Evolutionary conservation across 2,329 filamentous ascomycete genomes (phyloP).

Genomic region (Cladosporium sp.): DNA sequence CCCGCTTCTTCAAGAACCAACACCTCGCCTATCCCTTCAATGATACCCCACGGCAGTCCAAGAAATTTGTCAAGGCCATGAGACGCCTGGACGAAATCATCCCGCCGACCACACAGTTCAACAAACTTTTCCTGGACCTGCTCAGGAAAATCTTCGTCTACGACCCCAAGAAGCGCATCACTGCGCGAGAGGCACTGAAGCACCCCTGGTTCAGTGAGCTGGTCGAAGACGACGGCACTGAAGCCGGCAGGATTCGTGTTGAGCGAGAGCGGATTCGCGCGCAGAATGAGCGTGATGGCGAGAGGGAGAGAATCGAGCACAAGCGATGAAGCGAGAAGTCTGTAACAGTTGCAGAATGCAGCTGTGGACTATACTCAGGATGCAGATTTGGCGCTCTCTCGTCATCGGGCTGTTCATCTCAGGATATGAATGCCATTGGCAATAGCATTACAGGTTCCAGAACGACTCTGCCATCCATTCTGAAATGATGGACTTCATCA

Average conservation of each 20-base stretch:
- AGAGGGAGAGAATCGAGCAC: constrained; percentile 6
- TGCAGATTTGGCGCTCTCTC: not conserved
- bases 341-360: not conserved
- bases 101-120: constrained; percentile 53
- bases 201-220: constrained; percentile 64
- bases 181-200: constrained; percentile 60
- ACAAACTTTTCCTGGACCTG: constrained; percentile 60
- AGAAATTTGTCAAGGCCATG: constrained; percentile 66
- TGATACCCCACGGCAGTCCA: constrained; percentile 60
- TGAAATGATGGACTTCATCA: no score
- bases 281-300: constrained; percentile 12
- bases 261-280: constrained; percentile 26
- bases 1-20: constrained; percentile 34
- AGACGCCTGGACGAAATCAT: constrained; percentile 60
- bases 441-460: not conserved
- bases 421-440: not conserved
- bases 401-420: not conserved
- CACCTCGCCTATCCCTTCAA: constrained; percentile 61
- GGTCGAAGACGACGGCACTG: constrained; percentile 62
- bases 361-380: not conserved
- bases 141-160: constrained; percentile 62
- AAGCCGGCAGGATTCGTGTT: constrained; percentile 53
- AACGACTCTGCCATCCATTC: no score
- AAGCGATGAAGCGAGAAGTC: constrained; percentile 1
- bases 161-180: constrained; percentile 61